Conservation (phyloP, 2,329 filamentous ascomycete species). For the Calonectria fujianensis region DNA sequence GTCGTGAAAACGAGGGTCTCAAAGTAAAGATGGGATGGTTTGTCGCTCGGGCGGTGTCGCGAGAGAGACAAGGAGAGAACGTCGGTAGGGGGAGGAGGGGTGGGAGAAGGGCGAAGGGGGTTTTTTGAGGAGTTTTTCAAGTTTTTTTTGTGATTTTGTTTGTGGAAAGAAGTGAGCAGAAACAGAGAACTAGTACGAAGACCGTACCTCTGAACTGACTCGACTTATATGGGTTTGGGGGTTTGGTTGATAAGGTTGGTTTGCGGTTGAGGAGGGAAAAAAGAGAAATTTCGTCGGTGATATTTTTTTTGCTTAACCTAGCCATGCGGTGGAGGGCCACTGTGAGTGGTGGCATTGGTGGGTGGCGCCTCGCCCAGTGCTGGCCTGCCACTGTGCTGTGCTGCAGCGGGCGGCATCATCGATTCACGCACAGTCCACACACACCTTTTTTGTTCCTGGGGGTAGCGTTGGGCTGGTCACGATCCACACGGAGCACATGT, state of each 20-base stretch:
- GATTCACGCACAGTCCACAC: constrained; percentile 31
- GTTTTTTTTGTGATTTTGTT: constrained; percentile 77
- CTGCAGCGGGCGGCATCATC: constrained; percentile 16
- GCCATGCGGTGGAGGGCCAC: constrained; percentile 50
- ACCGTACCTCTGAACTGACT: constrained; percentile 74
- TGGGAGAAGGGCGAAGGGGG: constrained; percentile 63
- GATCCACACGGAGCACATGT: constrained; percentile 37
- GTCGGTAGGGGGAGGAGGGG: constrained; percentile 47
- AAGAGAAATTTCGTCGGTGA: constrained; percentile 63
- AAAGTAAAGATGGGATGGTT: constrained; percentile 45
- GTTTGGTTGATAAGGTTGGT: constrained; percentile 69
- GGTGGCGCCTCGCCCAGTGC: constrained; percentile 37
- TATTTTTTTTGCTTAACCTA: constrained; percentile 61
- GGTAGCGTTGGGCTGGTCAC: constrained; percentile 32
- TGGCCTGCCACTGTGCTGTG: constrained; percentile 39
- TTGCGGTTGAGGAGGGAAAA: constrained; percentile 66
- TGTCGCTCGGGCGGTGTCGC: constrained; percentile 57
- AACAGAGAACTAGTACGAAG: constrained; percentile 76
- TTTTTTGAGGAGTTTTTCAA: constrained; percentile 75
- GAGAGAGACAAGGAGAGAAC: constrained; percentile 54
- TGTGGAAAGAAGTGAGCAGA: constrained; percentile 72
- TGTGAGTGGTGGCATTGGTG: constrained; percentile 41
- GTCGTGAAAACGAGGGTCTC: constrained; percentile 49
- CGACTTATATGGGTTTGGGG: constrained; percentile 66
- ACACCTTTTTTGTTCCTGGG: constrained; percentile 24